Evolutionary conservation across 176 grass and related monocot species (phyloP), one percentile per base, ranked within the genome.

Genomic region (Sorghum bicolor): DNA sequence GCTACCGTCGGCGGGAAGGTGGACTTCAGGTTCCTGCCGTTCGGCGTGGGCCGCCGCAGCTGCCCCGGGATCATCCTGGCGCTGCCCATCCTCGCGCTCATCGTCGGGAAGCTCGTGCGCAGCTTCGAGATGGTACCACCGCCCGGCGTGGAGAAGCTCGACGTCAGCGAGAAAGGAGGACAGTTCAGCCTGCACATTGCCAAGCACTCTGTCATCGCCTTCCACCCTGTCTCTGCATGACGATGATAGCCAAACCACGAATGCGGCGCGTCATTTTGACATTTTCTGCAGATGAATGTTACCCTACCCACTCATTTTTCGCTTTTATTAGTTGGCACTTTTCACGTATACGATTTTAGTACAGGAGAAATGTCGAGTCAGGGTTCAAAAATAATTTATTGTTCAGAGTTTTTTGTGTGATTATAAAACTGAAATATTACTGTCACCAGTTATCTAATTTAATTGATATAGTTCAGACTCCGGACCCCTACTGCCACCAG

Each of bases 11-110:
- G 64, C 20, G 90, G 95, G 16, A 97, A 97, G 64, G 94, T 88
- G 80, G 87, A 94, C 78, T 94, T 97, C 88, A 64, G 92, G 76
- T 95, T 86, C 91, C 29, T 97, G 28, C 95, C 92, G 0, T 97
- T 97, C 55, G 95, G 92, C 15, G 86, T 94, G 25, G 95, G 90
- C 14, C 72, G 92, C 12, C 84, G 92, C 19, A 97, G 55, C 55
- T 97, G 95, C 75, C 92, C 92, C 15, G 92, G 95, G 2, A 97
- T 94, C 76, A 91, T 94, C 62, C 89, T 97, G 12, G 95, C 92
- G 0, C 73, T 97, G 62, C 95, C 95, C 10, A 94, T 97, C 69
- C 89, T 97, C 39, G 78, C 84, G 19, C 86, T 97, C 41, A 86
- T 91, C 30, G 74, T 97, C 4, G 92, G 95, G 15, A 74, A 68